Conservation (phyloP, 495 filamentous ascomycete genomes). For the Tirmania nivea region DNA sequence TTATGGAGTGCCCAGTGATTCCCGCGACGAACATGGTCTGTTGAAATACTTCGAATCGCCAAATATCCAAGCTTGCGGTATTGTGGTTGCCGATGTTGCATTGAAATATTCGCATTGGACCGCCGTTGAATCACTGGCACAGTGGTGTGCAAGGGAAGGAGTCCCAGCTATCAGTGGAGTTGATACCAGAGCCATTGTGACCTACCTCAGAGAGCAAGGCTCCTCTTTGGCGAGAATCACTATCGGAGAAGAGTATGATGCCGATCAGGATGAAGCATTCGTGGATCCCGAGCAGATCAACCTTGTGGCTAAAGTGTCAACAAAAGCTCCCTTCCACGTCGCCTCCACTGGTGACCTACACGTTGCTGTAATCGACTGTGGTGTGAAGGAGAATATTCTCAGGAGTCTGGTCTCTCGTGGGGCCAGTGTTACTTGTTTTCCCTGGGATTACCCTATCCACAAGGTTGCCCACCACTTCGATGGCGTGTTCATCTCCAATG, state of each 20-base stretch:
- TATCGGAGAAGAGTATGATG: conserved; percentile 94
- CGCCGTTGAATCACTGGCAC: conserved; percentile 65
- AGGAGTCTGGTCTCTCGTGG: conserved; percentile 77
- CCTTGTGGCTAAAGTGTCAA: conserved; percentile 82
- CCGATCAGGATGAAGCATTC: conserved; percentile 92
- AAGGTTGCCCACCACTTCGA: conserved; percentile 96
- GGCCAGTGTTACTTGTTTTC: conserved; percentile 74
- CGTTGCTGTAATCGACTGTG: conserved; percentile 88
- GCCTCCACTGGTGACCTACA: conserved; percentile 32
- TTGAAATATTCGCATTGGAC: conserved; percentile 90
- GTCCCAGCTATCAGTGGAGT: conserved; percentile 93
- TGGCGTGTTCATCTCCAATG: conserved; percentile 94
- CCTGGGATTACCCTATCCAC: conserved; percentile 90
- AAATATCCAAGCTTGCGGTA: conserved; percentile 76
- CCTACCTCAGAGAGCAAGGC: conserved; percentile 77
- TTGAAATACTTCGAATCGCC: conserved; percentile 80
- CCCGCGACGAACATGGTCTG: conserved; percentile 21
- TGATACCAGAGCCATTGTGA: conserved; percentile 83
- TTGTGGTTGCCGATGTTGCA: conserved; percentile 75
- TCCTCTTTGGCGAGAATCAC: conserved; percentile 88
- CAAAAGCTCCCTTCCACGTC: conserved; percentile 92
- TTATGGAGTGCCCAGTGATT: conserved; percentile 37
- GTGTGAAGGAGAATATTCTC: conserved; percentile 98
- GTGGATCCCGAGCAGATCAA: conserved; percentile 91
- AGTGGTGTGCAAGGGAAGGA: conserved; percentile 88